These are phyloP conservation scores for Fusarium gaditjirri DNA, from an alignment of 2,329 filamentous ascomycete species.

Conservation along the genomic window DNA sequence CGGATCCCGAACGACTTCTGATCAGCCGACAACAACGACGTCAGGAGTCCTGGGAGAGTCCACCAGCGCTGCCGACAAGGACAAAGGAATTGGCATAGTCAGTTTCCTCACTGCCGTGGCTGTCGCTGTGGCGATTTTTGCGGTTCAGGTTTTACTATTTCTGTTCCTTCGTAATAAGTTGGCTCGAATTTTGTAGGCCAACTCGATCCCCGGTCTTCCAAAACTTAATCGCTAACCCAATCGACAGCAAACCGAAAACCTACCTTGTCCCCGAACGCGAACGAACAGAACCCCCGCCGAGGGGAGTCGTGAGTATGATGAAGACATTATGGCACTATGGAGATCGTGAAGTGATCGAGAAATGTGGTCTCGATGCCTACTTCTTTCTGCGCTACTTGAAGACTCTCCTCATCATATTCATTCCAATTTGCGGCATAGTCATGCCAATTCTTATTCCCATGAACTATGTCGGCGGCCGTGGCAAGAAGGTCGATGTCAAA, in stretches of 20 bases:
- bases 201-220: no score
- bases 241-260: constrained; percentile 73
- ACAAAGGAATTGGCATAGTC: constrained; percentile 55
- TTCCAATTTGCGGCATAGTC: constrained; percentile 81
- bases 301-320: constrained; percentile 57
- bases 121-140: constrained; percentile 71
- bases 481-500: constrained; percentile 60
- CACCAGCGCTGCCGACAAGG: constrained; percentile 51
- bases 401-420: constrained; percentile 86
- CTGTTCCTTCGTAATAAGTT: constrained; percentile 80
- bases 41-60: not conserved
- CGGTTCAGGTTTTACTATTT: constrained; percentile 75
- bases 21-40: constrained; percentile 8
- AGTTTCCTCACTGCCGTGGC: constrained; percentile 72
- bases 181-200: constrained; percentile 80
- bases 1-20: not conserved
- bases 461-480: constrained; percentile 79
- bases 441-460: constrained; percentile 88
- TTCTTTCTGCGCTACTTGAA: constrained; percentile 92
- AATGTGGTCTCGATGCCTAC: constrained; percentile 95
- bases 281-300: constrained; percentile 78
- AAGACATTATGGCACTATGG: constrained; percentile 73
- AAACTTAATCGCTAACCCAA: no score
- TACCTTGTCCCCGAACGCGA: constrained; percentile 88
- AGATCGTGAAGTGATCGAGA: constrained; percentile 87